Evolutionary conservation across 371 early-diverging fungal species (phyloP).

Genomic region (Chytridium lagenaria): DNA sequence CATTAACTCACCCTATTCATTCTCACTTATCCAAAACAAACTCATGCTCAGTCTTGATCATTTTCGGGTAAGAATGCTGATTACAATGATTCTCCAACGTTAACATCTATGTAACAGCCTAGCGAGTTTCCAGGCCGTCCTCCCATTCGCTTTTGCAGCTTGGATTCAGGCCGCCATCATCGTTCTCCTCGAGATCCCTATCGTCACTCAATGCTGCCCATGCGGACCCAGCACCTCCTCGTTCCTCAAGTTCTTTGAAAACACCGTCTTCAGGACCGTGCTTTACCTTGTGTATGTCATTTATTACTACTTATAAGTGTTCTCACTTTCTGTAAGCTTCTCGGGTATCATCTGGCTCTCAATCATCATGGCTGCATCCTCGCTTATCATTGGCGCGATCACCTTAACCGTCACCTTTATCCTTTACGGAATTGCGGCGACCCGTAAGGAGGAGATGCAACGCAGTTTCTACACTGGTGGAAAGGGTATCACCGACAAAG

Average conservation of each 20-base stretch:
- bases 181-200: conserved; percentile 19
- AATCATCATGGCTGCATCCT: conserved; percentile 3
- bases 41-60: conserved; percentile 9
- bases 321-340: neutral
- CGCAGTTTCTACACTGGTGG: conserved; percentile 21
- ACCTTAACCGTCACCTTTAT: conserved; percentile 7
- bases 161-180: conserved; percentile 12
- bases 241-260: conserved; percentile 20
- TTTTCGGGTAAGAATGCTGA: conserved; percentile 12
- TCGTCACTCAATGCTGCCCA: conserved; percentile 23
- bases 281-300: conserved; percentile 16
- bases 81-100: neutral
- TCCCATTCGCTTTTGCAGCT: conserved; percentile 18
- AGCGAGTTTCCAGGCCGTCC: conserved; percentile 1
- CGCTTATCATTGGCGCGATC: conserved; percentile 14
- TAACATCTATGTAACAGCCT: neutral
- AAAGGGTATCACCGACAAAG: conserved; percentile 11
- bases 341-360: conserved; percentile 16
- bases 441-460: conserved; percentile 15
- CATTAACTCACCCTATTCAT: too few species aligned
- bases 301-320: neutral
- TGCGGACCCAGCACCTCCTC: neutral
- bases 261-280: conserved; percentile 15
- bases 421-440: conserved; percentile 11
- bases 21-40: too few species aligned